Evolutionary conservation across 768 basidiomycete species (phyloP).

Genomic region (Serendipita sp.): DNA sequence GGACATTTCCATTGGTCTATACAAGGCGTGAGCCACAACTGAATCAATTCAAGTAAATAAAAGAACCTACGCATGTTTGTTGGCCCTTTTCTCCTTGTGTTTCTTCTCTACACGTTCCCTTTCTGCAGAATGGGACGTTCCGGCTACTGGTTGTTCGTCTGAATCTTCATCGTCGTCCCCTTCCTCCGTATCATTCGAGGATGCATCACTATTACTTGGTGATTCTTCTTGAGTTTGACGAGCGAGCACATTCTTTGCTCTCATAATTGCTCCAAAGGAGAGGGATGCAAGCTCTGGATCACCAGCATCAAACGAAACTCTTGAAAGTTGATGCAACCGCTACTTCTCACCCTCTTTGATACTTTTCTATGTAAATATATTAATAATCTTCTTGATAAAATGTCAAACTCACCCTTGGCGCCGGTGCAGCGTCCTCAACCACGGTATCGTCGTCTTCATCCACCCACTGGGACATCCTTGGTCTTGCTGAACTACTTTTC

Average conservation of each 20-base stretch:
- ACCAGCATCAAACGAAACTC: neutral
- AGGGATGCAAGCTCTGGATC: constrained; percentile 39
- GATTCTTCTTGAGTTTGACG: constrained; percentile 21
- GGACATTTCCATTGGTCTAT: constrained; percentile 64
- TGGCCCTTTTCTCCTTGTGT: constrained; percentile 25
- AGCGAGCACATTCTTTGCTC: constrained; percentile 41
- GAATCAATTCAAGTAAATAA: neutral
- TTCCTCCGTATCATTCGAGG: constrained; percentile 16
- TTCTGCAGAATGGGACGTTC: constrained; percentile 14
- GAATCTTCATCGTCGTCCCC: constrained; percentile 17
- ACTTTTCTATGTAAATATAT: neutral
- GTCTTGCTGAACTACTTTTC: neutral
- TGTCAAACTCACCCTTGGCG: neutral
- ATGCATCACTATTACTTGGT: constrained; percentile 22
- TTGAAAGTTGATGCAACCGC: neutral
- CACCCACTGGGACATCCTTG: constrained; percentile 2
- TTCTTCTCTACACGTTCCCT: neutral
- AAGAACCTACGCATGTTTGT: constrained; percentile 72
- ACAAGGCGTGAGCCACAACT: constrained; percentile 1
- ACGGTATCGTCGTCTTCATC: neutral
- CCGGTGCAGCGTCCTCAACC: neutral
- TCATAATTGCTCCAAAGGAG: constrained; percentile 48
- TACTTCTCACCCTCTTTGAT: neutral
- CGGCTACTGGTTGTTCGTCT: constrained; percentile 19
- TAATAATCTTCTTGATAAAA: neutral